Evolutionary conservation across 768 basidiomycete genomes (phyloP).

Genomic region (Mycena galopus): DNA sequence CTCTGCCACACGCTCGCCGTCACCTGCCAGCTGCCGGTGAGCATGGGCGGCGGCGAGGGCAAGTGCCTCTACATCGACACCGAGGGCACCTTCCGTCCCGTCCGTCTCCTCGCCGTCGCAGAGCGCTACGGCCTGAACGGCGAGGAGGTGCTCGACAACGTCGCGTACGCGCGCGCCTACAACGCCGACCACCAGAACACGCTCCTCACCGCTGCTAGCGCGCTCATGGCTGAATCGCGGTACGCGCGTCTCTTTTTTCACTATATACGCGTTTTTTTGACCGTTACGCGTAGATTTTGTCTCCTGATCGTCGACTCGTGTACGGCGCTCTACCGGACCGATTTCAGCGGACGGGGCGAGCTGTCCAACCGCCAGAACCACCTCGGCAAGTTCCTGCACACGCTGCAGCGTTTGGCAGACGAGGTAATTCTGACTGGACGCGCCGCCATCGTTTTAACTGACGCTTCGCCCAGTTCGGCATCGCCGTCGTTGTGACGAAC

Average conservation of each 20-base stretch:
- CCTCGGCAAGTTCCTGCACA: slow-evolving; percentile 94
- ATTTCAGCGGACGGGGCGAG: slow-evolving; percentile 96
- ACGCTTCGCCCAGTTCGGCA: slow-evolving; percentile 79
- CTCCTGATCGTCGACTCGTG: slow-evolving; percentile 97
- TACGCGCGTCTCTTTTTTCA: slow-evolving; percentile 48
- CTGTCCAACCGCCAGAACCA: slow-evolving; percentile 95
- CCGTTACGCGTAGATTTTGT: slow-evolving; percentile 78
- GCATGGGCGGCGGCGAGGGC: slow-evolving; percentile 99
- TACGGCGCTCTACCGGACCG: slow-evolving; percentile 94
- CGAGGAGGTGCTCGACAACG: slow-evolving; percentile 97
- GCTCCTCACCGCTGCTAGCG: slow-evolving; percentile 91
- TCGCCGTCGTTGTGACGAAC: slow-evolving; percentile 97
- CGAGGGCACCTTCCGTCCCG: slow-evolving; percentile 98
- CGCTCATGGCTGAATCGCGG: slow-evolving; percentile 99
- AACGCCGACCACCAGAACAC: slow-evolving; percentile 98
- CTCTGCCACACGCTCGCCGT: slow-evolving; percentile 98
- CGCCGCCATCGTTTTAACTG: slow-evolving; percentile 22
- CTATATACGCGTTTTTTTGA: slow-evolving; percentile 41
- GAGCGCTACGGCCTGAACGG: slow-evolving; percentile 97
- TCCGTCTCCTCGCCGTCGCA: slow-evolving; percentile 92
- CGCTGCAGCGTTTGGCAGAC: slow-evolving; percentile 93
- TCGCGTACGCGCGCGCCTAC: slow-evolving; percentile 98
- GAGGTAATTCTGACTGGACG: slow-evolving; percentile 70
- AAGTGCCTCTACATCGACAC: slow-evolving; percentile 99
- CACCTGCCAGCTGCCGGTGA: slow-evolving; percentile 96